Evolutionary conservation across 176 grass and related monocot species (phyloP).

Genomic region (Thalia dealbata): DNA sequence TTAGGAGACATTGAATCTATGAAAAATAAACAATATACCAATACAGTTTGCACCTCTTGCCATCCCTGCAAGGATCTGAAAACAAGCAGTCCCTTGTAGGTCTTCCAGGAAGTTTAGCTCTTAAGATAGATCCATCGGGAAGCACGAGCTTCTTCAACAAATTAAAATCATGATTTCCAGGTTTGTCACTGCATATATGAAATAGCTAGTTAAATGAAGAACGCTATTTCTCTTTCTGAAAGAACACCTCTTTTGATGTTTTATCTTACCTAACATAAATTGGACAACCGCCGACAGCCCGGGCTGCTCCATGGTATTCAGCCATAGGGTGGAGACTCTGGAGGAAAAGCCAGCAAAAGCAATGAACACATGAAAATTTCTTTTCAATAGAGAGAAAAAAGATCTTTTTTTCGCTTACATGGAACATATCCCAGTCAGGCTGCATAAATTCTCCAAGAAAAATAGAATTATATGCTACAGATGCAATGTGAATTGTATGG

Average conservation of each 20-base stretch:
- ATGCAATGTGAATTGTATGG: constrained; percentile 77
- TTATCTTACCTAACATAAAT: constrained; percentile 64
- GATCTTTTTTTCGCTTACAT: constrained; percentile 31
- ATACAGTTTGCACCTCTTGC: constrained; percentile 40
- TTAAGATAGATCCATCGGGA: constrained; percentile 64
- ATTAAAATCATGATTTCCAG: constrained; percentile 67
- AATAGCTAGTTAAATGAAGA: background rate
- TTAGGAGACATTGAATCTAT: background rate
- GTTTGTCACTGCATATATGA: constrained; percentile 51
- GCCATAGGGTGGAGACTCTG: constrained; percentile 65
- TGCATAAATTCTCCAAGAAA: constrained; percentile 82
- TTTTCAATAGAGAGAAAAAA: background rate
- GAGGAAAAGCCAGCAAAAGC: background rate
- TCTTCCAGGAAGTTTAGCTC: constrained; percentile 51
- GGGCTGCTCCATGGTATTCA: constrained; percentile 58
- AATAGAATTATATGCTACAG: constrained; percentile 57
- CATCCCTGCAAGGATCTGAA: constrained; percentile 63
- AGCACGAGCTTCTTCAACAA: constrained; percentile 79
- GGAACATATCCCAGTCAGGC: constrained; percentile 94
- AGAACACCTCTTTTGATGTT: background rate
- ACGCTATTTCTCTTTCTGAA: too few relatives aligned
- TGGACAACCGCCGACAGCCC: constrained; percentile 63
- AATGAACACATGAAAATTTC: background rate
- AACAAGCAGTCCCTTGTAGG: constrained; percentile 74
- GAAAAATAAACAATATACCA: background rate